Percentiles rank a stretch among this genome's conserved stretches.
Evolutionary conservation across 306 rosid species (phyloP).

Genomic region (Herpetospermum pedunculosum): DNA sequence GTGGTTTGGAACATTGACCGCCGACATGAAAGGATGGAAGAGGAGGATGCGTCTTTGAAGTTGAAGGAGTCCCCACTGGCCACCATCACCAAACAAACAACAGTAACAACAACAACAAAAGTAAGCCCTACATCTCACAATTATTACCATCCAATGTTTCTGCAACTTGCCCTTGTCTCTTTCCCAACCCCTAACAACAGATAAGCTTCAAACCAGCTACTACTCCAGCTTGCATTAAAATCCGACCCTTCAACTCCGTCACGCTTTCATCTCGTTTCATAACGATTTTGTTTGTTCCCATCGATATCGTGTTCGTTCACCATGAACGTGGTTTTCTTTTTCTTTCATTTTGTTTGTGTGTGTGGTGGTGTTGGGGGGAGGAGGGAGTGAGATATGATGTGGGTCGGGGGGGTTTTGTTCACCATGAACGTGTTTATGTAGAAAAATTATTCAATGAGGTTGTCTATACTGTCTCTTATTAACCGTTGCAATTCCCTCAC

Average conservation of each 20-base stretch:
- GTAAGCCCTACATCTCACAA: background rate
- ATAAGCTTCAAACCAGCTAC: background rate
- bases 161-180: background rate
- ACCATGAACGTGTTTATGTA: no score
- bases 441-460: no score
- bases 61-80: background rate
- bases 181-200: constrained; percentile 1
- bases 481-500: no score
- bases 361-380: background rate
- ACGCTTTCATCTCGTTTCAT: background rate
- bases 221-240: background rate
- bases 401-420: background rate
- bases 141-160: background rate
- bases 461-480: no score
- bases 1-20: background rate
- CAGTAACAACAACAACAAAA: background rate
- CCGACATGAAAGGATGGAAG: constrained; percentile 4
- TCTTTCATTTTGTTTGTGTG: background rate
- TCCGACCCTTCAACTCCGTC: background rate
- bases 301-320: background rate
- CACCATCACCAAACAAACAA: background rate
- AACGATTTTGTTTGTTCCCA: background rate
- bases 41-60: background rate
- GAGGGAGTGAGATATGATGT: background rate
- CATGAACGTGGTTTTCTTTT: background rate